Percentiles rank a stretch among this genome's conserved stretches.
phyloP scores from a whole-genome alignment of 176 grass and related monocot genomes.

The Calamus simplicifolius region DNA sequence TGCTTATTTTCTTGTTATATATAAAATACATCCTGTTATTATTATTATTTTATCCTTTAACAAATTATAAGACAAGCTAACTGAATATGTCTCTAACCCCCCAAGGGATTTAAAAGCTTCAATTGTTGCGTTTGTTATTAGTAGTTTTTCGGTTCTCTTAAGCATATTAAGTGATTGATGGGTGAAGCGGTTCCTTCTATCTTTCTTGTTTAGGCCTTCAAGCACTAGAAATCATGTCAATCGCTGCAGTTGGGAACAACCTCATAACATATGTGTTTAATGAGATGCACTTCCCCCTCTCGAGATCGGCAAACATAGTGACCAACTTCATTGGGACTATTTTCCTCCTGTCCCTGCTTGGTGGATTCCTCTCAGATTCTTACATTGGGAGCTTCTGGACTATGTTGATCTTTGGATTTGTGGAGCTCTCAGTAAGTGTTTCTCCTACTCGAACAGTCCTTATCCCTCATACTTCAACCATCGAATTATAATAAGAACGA shows the following conservation, averaged over 20 bases:
- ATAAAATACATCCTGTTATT: too few relatives aligned
- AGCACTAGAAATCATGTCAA: constrained; percentile 19
- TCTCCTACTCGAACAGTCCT: background rate
- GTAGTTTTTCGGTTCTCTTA: too few relatives aligned
- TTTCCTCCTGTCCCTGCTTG: constrained; percentile 15
- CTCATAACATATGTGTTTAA: constrained; percentile 23
- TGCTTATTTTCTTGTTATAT: too few relatives aligned
- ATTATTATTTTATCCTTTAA: too few relatives aligned
- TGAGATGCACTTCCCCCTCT: constrained; percentile 19
- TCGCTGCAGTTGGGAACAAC: constrained; percentile 19
- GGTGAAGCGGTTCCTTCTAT: too few relatives aligned
- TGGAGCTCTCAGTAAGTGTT: constrained; percentile 14
- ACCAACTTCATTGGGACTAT: constrained; percentile 20
- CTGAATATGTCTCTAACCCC: too few relatives aligned
- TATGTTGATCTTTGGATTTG: constrained; percentile 9
- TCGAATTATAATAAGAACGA: too few relatives aligned
- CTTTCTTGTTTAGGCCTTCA: constrained; percentile 3
- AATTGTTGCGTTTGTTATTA: too few relatives aligned
- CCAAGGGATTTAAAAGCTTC: too few relatives aligned
- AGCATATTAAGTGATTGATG: too few relatives aligned
- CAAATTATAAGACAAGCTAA: too few relatives aligned
- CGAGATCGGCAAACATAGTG: constrained; percentile 19
- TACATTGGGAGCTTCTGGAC: constrained; percentile 15
- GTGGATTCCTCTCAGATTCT: constrained; percentile 19
- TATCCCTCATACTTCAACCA: background rate